Evolutionary conservation across 768 basidiomycete species (phyloP).

Genomic region (Auriscalpium orientale): DNA sequence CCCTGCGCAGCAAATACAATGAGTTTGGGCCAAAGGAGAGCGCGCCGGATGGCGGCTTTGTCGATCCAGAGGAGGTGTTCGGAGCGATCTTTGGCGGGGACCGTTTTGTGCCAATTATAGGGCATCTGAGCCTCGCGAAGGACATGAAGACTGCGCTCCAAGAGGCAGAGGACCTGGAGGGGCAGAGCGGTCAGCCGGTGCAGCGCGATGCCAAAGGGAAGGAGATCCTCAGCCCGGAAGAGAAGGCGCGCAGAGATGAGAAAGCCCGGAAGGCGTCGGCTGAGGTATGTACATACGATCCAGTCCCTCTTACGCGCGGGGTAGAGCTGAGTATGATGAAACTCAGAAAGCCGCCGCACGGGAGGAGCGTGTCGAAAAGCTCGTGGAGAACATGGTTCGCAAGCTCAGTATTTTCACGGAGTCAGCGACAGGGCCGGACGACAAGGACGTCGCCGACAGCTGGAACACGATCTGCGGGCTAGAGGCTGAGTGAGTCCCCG

Average conservation of each 20-base stretch:
- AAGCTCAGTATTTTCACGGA: constrained; percentile 87
- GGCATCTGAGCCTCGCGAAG: constrained; percentile 76
- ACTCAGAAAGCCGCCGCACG: constrained; percentile 72
- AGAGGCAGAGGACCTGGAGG: constrained; percentile 66
- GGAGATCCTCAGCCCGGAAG: constrained; percentile 31
- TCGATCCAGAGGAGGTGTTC: constrained; percentile 74
- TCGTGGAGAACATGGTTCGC: constrained; percentile 70
- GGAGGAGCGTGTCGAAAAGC: constrained; percentile 64
- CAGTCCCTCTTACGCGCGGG: background rate
- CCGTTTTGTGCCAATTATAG: constrained; percentile 79
- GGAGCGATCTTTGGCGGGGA: constrained; percentile 88
- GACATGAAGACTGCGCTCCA: constrained; percentile 93
- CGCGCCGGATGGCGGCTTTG: constrained; percentile 75
- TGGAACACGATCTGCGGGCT: constrained; percentile 73
- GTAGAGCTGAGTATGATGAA: too few species aligned
- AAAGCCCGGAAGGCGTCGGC: constrained; percentile 55
- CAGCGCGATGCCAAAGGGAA: constrained; percentile 44
- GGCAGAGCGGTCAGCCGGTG: constrained; percentile 30
- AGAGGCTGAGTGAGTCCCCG: constrained; percentile 65
- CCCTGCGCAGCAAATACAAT: constrained; percentile 78
- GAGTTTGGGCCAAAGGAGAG: constrained; percentile 85
- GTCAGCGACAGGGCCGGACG: constrained; percentile 62
- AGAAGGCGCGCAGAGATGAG: constrained; percentile 50
- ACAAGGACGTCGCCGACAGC: constrained; percentile 60
- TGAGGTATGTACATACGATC: constrained; percentile 43